Evolutionary conservation across 75 land plant species (phyloP), one percentile per base, ranked within the genome.

Genomic region (Chamaecyparis obtusa): DNA sequence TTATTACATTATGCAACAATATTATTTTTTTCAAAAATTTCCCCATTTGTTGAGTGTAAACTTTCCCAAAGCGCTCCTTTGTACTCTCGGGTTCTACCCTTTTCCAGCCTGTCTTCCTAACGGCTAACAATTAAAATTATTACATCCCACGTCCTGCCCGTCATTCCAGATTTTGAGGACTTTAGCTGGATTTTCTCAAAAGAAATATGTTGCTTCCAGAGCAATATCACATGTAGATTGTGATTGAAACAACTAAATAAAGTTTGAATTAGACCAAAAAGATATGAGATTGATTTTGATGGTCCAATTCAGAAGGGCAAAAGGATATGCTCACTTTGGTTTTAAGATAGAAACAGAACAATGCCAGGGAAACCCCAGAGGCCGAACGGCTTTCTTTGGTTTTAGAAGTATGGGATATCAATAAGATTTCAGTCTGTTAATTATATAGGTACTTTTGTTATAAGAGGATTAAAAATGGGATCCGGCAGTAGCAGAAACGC

Each of bases 31-130:
- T 67, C 71, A 67, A 67, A 67, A 67, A 21, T 24, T 3, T 67
- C n/a, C 71, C n/a, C 71, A 27, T 67, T 67, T 24, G 9, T 67
- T 67, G 71, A 24, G 71, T 24, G 71, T 78, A 36, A 78, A 78
- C 81, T 78, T 78, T 78, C 37, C 19, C 82, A 41, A 36, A 21
- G 82, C 82, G 41, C 37, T 39, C 82, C 7, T 19, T 24, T 3
- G 48, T 3, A 11, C 13, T n/a, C 83, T 41, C 46, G 51, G 83
- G 51, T 81, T 81, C 83, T 81, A 2, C 46, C 33, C 32, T 46
- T 44, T 81, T 81, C 51, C 83, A 81, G 83, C 83, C 54, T 81
- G 83, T 81, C 44, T 4, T 81, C 83, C 16, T 37, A 81, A 46
- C 83, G 83, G 54, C 48, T 81, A 81, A 44, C 46, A 27, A 81